These are phyloP conservation scores for Termitomyces bulborhizus DNA, from an alignment of 768 basidiomycete species.

Conservation along the genomic window DNA sequence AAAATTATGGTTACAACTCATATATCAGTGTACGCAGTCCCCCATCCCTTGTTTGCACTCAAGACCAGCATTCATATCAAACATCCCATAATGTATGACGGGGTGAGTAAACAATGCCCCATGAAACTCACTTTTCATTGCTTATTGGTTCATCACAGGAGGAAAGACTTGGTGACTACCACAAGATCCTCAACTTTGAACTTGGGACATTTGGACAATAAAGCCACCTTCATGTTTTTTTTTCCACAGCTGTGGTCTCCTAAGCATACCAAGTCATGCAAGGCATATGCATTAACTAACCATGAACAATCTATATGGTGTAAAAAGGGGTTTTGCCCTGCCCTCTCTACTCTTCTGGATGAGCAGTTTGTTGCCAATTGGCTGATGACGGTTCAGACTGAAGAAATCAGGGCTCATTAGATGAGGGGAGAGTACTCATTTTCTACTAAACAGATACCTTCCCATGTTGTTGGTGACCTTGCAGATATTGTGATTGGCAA, in stretches of 20 bases:
- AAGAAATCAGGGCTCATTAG: conserved; percentile 16
- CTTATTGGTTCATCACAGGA: not conserved
- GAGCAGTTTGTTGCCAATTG: conserved; percentile 13
- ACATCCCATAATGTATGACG: too few species aligned
- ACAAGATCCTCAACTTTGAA: conserved; percentile 24
- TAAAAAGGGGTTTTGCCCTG: conserved; percentile 20
- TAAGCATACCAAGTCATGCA: not conserved
- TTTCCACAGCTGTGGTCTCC: conserved; percentile 19
- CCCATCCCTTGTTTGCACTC: too few species aligned
- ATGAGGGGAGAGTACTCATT: conserved; percentile 13
- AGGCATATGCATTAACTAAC: conserved; percentile 4
- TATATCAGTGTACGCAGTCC: too few species aligned
- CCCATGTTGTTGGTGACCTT: conserved; percentile 3
- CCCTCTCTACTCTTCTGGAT: conserved; percentile 11
- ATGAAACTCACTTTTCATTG: not conserved
- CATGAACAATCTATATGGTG: conserved; percentile 15
- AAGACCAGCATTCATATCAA: too few species aligned
- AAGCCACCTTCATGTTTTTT: conserved; percentile 17
- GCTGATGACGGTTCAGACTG: conserved; percentile 17
- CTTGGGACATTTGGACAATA: conserved; percentile 17
- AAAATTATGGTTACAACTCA: too few species aligned
- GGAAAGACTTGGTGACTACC: conserved; percentile 7
- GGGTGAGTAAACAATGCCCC: too few species aligned
- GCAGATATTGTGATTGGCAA: conserved; percentile 10
- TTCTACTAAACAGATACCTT: conserved; percentile 15